Percentiles rank a stretch among this genome's conserved stretches.
Conservation (phyloP, 306 rosid genomes). For the Inga leiocalycina region DNA sequence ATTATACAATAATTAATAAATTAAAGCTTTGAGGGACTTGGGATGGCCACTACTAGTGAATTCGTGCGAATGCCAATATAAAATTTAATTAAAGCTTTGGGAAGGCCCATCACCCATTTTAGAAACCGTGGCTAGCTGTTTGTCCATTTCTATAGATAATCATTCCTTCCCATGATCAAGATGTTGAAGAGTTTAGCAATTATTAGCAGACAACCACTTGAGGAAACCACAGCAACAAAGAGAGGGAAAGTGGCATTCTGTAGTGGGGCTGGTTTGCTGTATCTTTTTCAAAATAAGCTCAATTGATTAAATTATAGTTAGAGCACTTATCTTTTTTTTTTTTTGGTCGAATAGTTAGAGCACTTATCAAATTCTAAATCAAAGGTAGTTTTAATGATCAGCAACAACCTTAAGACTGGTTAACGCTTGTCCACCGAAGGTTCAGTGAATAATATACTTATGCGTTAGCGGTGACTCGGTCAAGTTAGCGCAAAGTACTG, state of each 20-base stretch:
- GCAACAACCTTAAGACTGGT: neutral
- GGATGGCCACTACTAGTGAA: conserved; percentile 13
- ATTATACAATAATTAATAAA: neutral
- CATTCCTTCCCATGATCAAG: conserved; percentile 4
- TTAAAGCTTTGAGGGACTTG: no score
- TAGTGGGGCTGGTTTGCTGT: conserved; percentile 29
- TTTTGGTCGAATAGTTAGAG: neutral
- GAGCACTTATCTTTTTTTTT: neutral
- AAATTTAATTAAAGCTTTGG: neutral
- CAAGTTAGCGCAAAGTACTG: neutral
- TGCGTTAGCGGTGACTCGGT: neutral
- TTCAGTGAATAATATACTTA: neutral
- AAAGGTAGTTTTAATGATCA: neutral
- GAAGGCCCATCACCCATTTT: conserved; percentile 7
- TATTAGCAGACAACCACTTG: conserved; percentile 22
- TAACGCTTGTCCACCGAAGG: neutral
- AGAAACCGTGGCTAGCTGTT: conserved; percentile 14
- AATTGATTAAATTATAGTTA: conserved; percentile 8
- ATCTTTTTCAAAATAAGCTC: conserved; percentile 1
- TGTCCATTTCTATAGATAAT: conserved; percentile 14
- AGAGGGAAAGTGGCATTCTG: conserved; percentile 38
- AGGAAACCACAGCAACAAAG: conserved; percentile 41
- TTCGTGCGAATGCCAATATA: neutral
- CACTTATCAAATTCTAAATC: conserved; percentile 6
- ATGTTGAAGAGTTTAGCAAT: neutral